phyloP scores from a whole-genome alignment of 257 asterid genomes.

The Przewalskia tangutica region DNA sequence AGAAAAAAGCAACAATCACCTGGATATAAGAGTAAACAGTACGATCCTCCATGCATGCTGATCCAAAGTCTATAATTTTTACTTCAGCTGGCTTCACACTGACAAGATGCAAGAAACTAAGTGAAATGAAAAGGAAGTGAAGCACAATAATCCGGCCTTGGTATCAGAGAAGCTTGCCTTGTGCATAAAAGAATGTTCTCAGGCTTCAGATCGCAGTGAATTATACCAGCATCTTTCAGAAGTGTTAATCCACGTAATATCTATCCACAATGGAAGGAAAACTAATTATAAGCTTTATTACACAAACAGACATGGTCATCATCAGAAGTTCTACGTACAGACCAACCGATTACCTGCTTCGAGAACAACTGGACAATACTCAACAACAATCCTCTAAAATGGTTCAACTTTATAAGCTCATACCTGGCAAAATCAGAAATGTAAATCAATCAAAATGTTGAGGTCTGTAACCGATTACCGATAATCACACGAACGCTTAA shows the following conservation, averaged over 20 bases:
- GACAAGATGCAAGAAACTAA: conserved; percentile 27
- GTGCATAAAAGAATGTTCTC: conserved; percentile 91
- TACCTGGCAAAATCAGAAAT: conserved; percentile 43
- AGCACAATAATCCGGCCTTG: conserved; percentile 13
- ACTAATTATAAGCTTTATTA: conserved; percentile 10
- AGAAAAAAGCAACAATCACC: conserved; percentile 30
- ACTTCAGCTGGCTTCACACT: conserved; percentile 90
- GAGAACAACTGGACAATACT: conserved; percentile 94
- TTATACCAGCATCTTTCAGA: conserved; percentile 93
- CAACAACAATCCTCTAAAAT: conserved; percentile 85
- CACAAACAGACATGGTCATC: neutral
- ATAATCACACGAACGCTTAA: neutral
- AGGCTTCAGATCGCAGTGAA: conserved; percentile 97
- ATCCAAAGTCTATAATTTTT: conserved; percentile 96
- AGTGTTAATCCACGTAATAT: conserved; percentile 86
- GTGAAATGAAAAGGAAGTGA: neutral
- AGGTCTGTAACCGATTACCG: neutral
- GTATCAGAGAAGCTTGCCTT: conserved; percentile 48
- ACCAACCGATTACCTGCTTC: conserved; percentile 58
- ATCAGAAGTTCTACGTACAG: neutral
- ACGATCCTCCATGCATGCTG: conserved; percentile 95
- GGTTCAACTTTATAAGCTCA: conserved; percentile 90
- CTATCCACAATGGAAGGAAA: conserved; percentile 23
- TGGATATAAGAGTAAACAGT: conserved; percentile 97
- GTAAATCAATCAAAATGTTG: conserved; percentile 1